Evolutionary conservation across 2,329 filamentous ascomycete species (phyloP).

Genomic region (Ceratocystis cubensis): DNA sequence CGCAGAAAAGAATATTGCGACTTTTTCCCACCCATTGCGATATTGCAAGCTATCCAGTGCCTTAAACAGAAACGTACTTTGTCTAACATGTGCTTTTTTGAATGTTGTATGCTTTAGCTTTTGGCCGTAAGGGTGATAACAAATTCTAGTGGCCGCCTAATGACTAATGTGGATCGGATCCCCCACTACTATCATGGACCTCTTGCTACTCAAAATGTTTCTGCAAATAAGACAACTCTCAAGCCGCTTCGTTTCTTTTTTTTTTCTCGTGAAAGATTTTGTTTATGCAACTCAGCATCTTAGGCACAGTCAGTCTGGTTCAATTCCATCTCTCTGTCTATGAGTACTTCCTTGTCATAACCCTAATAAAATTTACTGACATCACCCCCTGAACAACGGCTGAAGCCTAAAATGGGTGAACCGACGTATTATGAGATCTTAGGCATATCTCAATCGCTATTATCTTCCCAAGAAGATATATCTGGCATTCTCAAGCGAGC

Average conservation of each 20-base stretch:
- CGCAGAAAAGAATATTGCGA: slow-evolving; percentile 17
- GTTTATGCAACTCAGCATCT: neutral
- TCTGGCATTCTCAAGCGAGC: slow-evolving; percentile 45
- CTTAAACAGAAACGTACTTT: too few species aligned
- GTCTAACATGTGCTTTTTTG: neutral
- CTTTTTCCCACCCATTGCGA: neutral
- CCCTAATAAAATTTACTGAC: neutral
- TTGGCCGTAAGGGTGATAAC: neutral
- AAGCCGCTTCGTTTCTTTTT: neutral
- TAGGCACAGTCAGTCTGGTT: neutral
- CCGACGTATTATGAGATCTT: slow-evolving; percentile 51
- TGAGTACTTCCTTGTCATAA: neutral
- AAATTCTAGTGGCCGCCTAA: neutral
- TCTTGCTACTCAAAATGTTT: neutral
- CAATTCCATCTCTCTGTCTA: neutral
- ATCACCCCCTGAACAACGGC: neutral
- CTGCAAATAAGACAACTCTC: neutral
- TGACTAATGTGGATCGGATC: slow-evolving; percentile 15
- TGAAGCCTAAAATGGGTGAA: neutral
- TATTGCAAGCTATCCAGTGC: too few species aligned
- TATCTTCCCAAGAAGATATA: slow-evolving; percentile 34
- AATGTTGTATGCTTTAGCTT: neutral
- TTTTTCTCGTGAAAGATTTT: neutral
- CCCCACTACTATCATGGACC: slow-evolving; percentile 1
- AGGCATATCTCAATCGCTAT: slow-evolving; percentile 38